Evolutionary conservation across 352 stramenopile species (phyloP).

Genomic region (Phytophthora pistaciae): DNA sequence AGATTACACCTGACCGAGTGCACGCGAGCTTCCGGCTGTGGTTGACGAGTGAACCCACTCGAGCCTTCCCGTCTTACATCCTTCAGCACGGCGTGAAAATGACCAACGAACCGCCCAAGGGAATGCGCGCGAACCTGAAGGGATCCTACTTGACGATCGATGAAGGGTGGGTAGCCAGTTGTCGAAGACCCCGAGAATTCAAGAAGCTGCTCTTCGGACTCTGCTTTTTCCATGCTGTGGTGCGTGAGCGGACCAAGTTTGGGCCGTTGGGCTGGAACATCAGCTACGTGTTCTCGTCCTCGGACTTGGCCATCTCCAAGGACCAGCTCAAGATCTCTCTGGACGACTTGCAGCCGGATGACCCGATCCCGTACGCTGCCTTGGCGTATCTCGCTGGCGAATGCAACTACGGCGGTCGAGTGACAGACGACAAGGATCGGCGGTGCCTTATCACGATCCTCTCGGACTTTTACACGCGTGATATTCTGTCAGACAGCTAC

Average conservation of each 20-base stretch:
- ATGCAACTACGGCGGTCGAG: conserved; percentile 96
- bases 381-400: conserved; percentile 93
- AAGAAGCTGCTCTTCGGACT: conserved; percentile 89
- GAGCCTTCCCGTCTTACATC: conserved; percentile 94
- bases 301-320: conserved; percentile 87
- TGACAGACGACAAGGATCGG: conserved; percentile 96
- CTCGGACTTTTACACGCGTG: conserved; percentile 84
- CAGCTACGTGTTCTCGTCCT: conserved; percentile 90
- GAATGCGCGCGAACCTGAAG: conserved; percentile 95
- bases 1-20: conserved; percentile 92
- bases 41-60: conserved; percentile 95
- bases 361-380: conserved; percentile 91
- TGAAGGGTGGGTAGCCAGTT: conserved; percentile 77
- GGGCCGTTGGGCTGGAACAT: conserved; percentile 90
- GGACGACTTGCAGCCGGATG: conserved; percentile 65
- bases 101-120: conserved; percentile 96
- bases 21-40: conserved; percentile 94
- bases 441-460: conserved; percentile 88
- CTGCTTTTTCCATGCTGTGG: conserved; percentile 95
- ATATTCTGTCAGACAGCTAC: conserved; percentile 83
- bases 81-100: conserved; percentile 96
- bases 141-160: conserved; percentile 91
- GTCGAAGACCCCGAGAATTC: conserved; percentile 67
- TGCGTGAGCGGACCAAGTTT: conserved; percentile 89
- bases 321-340: conserved; percentile 89